Percentiles rank a stretch among this genome's conserved stretches.
Conservation (phyloP, 139 green algal genomes). For the Haematococcus sp. region DNA sequence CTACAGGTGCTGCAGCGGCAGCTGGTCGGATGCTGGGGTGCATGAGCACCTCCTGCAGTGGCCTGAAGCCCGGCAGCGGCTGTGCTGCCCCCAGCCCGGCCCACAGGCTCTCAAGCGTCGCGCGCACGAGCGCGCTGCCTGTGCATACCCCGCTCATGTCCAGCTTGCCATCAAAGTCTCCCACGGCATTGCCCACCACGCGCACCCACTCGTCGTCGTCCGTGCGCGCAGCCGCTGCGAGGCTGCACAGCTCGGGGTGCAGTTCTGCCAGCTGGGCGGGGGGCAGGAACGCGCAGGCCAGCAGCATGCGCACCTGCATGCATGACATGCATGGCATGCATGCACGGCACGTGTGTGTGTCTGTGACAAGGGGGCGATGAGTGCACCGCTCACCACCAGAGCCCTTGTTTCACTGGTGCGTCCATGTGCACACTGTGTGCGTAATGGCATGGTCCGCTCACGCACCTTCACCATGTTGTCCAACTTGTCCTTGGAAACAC, state of each 20-base stretch:
- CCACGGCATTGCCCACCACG: constrained; percentile 18
- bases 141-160: not conserved
- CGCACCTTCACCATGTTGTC: constrained; percentile 8
- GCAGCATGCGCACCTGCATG: constrained; percentile 16
- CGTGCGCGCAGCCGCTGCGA: constrained; percentile 1
- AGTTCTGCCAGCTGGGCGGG: not conserved
- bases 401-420: no score
- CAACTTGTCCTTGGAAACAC: constrained; percentile 6
- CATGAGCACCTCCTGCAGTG: constrained; percentile 2
- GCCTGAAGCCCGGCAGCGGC: constrained; percentile 4
- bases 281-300: constrained; percentile 11
- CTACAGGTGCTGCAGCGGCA: no score
- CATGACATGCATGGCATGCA: no score
- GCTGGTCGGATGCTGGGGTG: no score
- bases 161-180: constrained; percentile 14
- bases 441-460: no score
- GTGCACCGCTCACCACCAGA: no score
- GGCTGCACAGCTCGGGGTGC: not conserved
- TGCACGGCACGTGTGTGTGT: no score
- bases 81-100: not conserved
- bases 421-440: no score
- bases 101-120: not conserved
- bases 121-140: not conserved
- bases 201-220: constrained; percentile 26
- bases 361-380: no score